Evolutionary conservation across 331 rosid species (phyloP), one percentile per base, ranked within the genome.

Genomic region (Acacia concinna): DNA sequence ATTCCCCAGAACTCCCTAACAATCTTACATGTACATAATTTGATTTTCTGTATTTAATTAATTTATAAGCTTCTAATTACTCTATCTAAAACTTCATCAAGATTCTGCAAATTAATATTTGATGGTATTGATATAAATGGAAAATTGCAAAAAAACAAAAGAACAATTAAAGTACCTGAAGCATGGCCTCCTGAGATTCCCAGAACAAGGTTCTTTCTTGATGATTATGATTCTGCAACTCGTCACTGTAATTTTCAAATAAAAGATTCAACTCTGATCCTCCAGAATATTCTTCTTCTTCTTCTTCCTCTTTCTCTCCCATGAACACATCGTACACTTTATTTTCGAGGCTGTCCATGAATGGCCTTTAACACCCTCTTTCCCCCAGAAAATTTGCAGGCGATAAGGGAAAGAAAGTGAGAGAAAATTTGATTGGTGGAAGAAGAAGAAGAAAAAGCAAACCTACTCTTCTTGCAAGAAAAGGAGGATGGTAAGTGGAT

Each of bases 301-400:
- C 56, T 74, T 34, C 70, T 78, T n/a, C 62, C 14, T 34, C 67
- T 71, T 85, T 84, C n/a, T 86, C 85, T 13, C 49, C 83, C 49
- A 81, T 74, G 51, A 91, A 86, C 76, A 85, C 70, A 38, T 8
- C 41, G 65, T 32, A 74, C 47, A 81, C 83, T 62, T 83, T 81
- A 77, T 87, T 85, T 79, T 91, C 96, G 8, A 91, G 80, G 82
- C 91, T 89, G 1, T 85, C 90, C 94, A 85, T 90, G 70, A 49
- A 5, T 21, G 62, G 62, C 70, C 73, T 71, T 23, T 1, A n/a
- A n/a, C n/a, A 56, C 3, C 40, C 30, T 73, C 60, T 52, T 73
- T 64, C 66, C 81, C 51, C 84, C 46, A 51, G 56, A 44, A 76
- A 66, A 9, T 35, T 20, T 23, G 63, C 15, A 52, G 71, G 41